These are phyloP conservation scores for Melocanna baccifera DNA, from an alignment of 176 grass and related monocot species.

Conservation along the genomic window DNA sequence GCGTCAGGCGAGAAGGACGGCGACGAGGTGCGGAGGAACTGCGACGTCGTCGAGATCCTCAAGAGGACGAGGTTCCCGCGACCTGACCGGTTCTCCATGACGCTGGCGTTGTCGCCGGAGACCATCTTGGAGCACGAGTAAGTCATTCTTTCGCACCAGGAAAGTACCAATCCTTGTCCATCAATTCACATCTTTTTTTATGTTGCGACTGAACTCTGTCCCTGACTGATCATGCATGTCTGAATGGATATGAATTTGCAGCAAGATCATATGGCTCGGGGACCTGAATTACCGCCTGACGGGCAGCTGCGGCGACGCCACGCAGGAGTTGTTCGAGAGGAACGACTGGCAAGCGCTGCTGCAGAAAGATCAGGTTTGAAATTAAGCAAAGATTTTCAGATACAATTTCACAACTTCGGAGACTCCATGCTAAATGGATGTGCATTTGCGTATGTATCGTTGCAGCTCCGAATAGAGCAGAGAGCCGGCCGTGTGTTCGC, in stretches of 20 bases:
- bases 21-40: constrained; percentile 74
- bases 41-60: constrained; percentile 72
- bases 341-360: constrained; percentile 65
- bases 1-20: constrained; percentile 89
- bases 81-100: neutral
- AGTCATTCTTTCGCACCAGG: neutral
- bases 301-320: constrained; percentile 19
- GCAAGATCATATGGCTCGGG: constrained; percentile 84
- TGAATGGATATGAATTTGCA: constrained; percentile 9
- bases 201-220: neutral
- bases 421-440: neutral
- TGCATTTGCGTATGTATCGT: neutral
- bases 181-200: neutral
- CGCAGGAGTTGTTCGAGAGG: constrained; percentile 44
- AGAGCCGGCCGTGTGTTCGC: constrained; percentile 64
- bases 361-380: constrained; percentile 58
- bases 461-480: constrained; percentile 65
- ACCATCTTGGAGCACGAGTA: constrained; percentile 95
- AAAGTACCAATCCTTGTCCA: no score
- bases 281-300: constrained; percentile 83
- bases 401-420: neutral
- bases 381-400: neutral
- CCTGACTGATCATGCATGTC: neutral
- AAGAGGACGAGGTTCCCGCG: constrained; percentile 63
- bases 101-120: constrained; percentile 33